phyloP scores from a whole-genome alignment of 179 eudicot species.

The Actinidia chinensis region DNA sequence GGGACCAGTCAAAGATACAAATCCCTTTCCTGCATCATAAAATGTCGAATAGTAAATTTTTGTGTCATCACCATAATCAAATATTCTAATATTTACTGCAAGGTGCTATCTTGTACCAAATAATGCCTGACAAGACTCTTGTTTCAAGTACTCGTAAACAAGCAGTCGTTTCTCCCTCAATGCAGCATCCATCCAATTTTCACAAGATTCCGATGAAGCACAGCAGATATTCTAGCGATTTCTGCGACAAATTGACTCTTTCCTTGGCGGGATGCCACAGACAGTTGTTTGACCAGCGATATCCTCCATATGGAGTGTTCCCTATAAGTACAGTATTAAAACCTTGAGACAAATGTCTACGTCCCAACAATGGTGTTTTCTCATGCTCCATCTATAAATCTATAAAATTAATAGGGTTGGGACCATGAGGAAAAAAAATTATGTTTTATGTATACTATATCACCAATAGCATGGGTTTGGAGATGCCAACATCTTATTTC shows the following conservation, averaged over 20 bases:
- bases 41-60: conserved; percentile 9
- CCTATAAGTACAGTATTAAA: conserved; percentile 33
- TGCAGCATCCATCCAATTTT: conserved; percentile 82
- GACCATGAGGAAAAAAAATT: neutral
- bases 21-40: conserved; percentile 41
- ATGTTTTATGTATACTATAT: neutral
- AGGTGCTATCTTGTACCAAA: conserved; percentile 47
- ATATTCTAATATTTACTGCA: neutral
- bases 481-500: neutral
- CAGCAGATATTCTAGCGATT: conserved; percentile 83
- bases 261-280: conserved; percentile 76
- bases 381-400: neutral
- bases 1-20: conserved; percentile 34
- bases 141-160: conserved; percentile 87
- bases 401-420: neutral
- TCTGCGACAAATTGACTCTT: conserved; percentile 79
- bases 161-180: conserved; percentile 80
- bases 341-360: conserved; percentile 4
- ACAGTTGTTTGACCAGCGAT: conserved; percentile 77
- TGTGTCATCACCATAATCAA: neutral
- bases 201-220: conserved; percentile 83
- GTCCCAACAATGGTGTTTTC: neutral
- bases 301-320: conserved; percentile 58
- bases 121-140: conserved; percentile 82
- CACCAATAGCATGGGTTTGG: neutral